phyloP scores from a whole-genome alignment of 1,139 yeast genomes.

The Taphrina populina region DNA sequence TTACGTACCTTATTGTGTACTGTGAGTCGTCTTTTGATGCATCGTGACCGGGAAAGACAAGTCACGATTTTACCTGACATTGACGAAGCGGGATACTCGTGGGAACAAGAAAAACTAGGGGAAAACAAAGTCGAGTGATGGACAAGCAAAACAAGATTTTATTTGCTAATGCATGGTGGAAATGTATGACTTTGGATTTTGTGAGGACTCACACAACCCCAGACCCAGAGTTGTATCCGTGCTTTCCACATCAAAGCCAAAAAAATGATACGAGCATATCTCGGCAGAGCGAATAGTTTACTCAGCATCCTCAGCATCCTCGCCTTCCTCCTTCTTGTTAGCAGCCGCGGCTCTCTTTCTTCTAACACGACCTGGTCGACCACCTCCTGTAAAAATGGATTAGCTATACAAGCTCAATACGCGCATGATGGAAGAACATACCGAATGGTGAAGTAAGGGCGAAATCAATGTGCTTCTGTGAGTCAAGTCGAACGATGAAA shows the following conservation, averaged over 20 bases:
- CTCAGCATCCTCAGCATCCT: conserved; percentile 57
- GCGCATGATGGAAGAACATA: background rate
- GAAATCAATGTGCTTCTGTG: conserved; percentile 99
- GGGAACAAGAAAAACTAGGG: too few species aligned
- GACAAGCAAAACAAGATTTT: too few species aligned
- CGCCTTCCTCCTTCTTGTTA: conserved; percentile 53
- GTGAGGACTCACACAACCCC: background rate
- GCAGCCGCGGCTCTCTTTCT: conserved; percentile 75
- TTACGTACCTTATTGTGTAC: too few species aligned
- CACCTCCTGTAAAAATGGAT: conserved; percentile 65
- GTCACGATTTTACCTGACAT: too few species aligned
- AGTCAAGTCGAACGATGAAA: conserved; percentile 99
- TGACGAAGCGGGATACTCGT: too few species aligned
- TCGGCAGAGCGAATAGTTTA: conserved; percentile 43
- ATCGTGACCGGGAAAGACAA: too few species aligned
- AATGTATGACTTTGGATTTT: background rate
- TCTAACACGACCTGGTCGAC: conserved; percentile 99
- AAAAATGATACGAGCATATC: too few species aligned
- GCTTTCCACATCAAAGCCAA: background rate
- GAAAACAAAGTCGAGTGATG: too few species aligned
- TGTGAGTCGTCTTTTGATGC: too few species aligned
- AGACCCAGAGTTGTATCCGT: too few species aligned
- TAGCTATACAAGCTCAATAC: background rate
- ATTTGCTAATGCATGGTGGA: too few species aligned
- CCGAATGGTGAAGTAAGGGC: conserved; percentile 98